These are phyloP conservation scores for Lentinula aciculospora DNA, from an alignment of 768 basidiomycete species.

Conservation along the genomic window DNA sequence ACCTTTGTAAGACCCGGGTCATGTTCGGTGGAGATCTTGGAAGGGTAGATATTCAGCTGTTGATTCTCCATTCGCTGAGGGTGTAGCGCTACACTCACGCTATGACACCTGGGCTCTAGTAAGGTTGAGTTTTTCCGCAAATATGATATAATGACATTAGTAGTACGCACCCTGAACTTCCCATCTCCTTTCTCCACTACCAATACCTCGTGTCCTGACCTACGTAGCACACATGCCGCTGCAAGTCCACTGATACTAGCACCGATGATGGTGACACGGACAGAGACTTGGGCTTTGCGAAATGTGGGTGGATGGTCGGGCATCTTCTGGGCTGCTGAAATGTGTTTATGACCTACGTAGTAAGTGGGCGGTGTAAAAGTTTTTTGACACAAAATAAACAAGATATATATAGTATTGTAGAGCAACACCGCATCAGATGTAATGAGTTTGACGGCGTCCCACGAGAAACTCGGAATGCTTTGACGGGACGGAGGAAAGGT, in stretches of 20 bases:
- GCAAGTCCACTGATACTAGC: constrained; percentile 52
- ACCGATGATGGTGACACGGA: constrained; percentile 36
- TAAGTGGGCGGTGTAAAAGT: not conserved
- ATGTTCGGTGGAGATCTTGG: constrained; percentile 48
- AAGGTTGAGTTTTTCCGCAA: not conserved
- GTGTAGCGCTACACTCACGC: constrained; percentile 19
- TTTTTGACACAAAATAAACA: constrained; percentile 7
- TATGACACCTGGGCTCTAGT: constrained; percentile 35
- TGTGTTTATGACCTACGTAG: not conserved
- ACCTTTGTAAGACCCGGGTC: constrained; percentile 47
- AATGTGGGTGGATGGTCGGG: constrained; percentile 20
- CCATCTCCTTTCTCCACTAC: constrained; percentile 47
- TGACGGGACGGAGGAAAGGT: not conserved
- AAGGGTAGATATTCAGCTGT: not conserved
- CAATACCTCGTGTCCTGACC: constrained; percentile 55
- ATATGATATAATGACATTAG: not conserved
- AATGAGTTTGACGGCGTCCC: constrained; percentile 7
- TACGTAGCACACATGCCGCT: constrained; percentile 46
- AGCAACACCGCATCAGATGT: not conserved
- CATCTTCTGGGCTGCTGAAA: constrained; percentile 15
- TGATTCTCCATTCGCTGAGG: not conserved
- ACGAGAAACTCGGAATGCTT: not conserved
- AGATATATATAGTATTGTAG: not conserved
- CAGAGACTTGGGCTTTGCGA: constrained; percentile 20
- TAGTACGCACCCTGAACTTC: constrained; percentile 34